Evolutionary conservation across 1,139 yeast species (phyloP).

Genomic region (Hanseniaspora sp.): DNA sequence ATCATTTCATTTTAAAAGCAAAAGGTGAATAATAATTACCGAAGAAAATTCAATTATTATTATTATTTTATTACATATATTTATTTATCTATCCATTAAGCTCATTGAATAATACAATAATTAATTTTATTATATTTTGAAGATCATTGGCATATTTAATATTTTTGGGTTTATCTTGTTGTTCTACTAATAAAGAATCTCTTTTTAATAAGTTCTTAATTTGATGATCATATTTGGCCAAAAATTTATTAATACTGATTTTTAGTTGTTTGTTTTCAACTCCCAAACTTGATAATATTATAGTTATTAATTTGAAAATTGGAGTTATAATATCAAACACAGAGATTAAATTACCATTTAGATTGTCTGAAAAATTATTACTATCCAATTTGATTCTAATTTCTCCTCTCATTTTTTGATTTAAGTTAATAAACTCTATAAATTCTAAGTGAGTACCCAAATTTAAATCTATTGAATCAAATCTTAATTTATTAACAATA

Average conservation of each 20-base stretch:
- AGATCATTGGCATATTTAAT: conserved; percentile 30
- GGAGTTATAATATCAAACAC: conserved; percentile 66
- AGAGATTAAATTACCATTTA: conserved; percentile 34
- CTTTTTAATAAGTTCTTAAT: conserved; percentile 61
- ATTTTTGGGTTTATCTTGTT: conserved; percentile 22
- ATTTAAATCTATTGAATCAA: conserved; percentile 67
- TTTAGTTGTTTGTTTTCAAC: conserved; percentile 61
- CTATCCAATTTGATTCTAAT: conserved; percentile 40
- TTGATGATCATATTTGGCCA: conserved; percentile 45
- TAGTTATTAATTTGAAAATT: conserved; percentile 58
- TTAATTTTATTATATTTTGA: conserved; percentile 43
- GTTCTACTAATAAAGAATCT: conserved; percentile 36
- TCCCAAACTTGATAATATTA: conserved; percentile 66
- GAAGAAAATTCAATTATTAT: too few species aligned
- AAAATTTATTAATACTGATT: conserved; percentile 41
- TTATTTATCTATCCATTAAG: conserved; percentile 29
- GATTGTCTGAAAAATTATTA: conserved; percentile 34
- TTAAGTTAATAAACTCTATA: conserved; percentile 23
- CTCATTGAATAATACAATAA: conserved; percentile 48
- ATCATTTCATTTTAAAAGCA: too few species aligned
- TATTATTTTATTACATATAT: too few species aligned
- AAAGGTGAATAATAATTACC: too few species aligned
- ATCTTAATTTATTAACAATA: conserved; percentile 45
- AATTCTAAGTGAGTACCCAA: conserved; percentile 48
- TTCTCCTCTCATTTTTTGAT: conserved; percentile 18